phyloP scores from a whole-genome alignment of 768 basidiomycete genomes.

The Kwoniella dendrophila region DNA sequence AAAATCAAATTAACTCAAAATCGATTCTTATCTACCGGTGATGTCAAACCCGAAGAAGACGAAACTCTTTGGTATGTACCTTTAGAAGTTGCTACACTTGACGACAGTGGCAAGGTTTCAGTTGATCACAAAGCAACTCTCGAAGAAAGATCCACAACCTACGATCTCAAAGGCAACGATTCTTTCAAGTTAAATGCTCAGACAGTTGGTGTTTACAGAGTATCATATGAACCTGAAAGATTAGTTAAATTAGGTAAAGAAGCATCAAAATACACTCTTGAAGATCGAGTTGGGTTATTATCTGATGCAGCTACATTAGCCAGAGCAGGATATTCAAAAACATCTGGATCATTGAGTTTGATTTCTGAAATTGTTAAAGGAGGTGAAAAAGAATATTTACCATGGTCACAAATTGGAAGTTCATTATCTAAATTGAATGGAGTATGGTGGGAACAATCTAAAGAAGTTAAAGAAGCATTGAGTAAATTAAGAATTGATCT shows the following conservation, averaged over 20 bases:
- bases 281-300: conserved; percentile 87
- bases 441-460: conserved; percentile 81
- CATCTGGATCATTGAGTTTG: conserved; percentile 76
- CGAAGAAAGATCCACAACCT: conserved; percentile 66
- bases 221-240: conserved; percentile 79
- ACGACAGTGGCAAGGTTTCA: conserved; percentile 65
- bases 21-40: conserved; percentile 85
- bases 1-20: conserved; percentile 79
- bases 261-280: conserved; percentile 77
- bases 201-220: conserved; percentile 83
- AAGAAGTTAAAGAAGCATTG: conserved; percentile 61
- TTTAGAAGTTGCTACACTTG: conserved; percentile 64
- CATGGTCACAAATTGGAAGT: conserved; percentile 72
- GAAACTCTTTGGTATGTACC: conserved; percentile 85
- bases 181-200: conserved; percentile 86
- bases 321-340: conserved; percentile 73
- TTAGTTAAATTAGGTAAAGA: conserved; percentile 76
- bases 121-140: conserved; percentile 70
- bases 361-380: conserved; percentile 65
- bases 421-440: conserved; percentile 64
- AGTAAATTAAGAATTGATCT: conserved; percentile 54
- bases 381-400: conserved; percentile 78
- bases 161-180: conserved; percentile 69
- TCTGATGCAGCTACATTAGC: conserved; percentile 79
- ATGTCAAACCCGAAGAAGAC: conserved; percentile 76